A percentile compares a stretch with the other conserved stretches of the same genome.
These are phyloP conservation scores for Licmophora abbreviata DNA, from an alignment of 108 stramenopile genomes.

Conservation along the genomic window DNA sequence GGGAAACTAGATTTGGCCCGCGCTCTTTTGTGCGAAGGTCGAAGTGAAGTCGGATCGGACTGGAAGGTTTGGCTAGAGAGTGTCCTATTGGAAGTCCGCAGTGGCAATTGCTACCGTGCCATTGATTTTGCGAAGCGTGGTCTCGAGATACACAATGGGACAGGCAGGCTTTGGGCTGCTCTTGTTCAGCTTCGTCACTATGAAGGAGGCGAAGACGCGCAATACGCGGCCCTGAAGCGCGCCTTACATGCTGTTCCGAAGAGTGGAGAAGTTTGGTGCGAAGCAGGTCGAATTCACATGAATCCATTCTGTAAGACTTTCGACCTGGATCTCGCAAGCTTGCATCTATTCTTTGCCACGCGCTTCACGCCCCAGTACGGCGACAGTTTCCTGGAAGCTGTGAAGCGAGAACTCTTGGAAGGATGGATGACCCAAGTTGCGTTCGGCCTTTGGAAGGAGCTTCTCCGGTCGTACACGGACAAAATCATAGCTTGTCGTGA, in stretches of 20 bases:
- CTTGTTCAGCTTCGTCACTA: constrained; percentile 85
- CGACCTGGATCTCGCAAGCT: constrained; percentile 63
- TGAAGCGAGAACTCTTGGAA: constrained; percentile 62
- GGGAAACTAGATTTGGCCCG: constrained; percentile 77
- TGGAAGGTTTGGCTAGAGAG: constrained; percentile 96
- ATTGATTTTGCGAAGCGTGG: constrained; percentile 64
- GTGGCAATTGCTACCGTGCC: constrained; percentile 48
- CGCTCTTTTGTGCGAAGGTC: constrained; percentile 77
- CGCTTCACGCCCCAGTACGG: constrained; percentile 98
- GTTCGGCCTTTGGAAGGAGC: constrained; percentile 29
- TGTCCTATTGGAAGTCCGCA: constrained; percentile 84
- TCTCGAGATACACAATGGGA: constrained; percentile 81
- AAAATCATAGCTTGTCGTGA: background rate
- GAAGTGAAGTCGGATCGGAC: constrained; percentile 68
- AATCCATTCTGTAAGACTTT: constrained; percentile 82
- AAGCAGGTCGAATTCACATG: constrained; percentile 78
- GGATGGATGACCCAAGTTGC: constrained; percentile 64
- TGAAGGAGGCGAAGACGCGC: constrained; percentile 68
- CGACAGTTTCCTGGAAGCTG: constrained; percentile 85
- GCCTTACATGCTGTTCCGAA: constrained; percentile 93
- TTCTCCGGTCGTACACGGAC: background rate
- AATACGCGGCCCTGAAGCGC: constrained; percentile 56
- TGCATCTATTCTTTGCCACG: constrained; percentile 89
- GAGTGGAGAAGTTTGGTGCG: constrained; percentile 98
- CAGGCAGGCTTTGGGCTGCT: constrained; percentile 95